A percentile compares a stretch with the other conserved stretches of the same genome.
phyloP scores from a whole-genome alignment of 768 basidiomycete species.

The Fibroporia radiculosa region DNA sequence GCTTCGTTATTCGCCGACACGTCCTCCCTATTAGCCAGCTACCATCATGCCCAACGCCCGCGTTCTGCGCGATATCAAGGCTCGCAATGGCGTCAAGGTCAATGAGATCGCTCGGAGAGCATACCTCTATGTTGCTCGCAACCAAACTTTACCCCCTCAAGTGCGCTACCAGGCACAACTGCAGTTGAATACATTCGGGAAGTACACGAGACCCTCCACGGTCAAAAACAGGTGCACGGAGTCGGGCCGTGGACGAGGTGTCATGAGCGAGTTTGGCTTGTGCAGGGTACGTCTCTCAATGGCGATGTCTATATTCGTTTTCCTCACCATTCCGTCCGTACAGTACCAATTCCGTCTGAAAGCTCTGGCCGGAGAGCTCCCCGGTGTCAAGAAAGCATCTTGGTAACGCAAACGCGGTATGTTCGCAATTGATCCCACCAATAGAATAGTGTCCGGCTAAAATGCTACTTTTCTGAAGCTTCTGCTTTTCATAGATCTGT shows the following conservation, averaged over 20 bases:
- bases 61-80: conserved; percentile 73
- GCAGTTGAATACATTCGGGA: conserved; percentile 81
- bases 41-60: conserved; percentile 33
- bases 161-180: conserved; percentile 92
- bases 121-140: conserved; percentile 89
- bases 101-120: conserved; percentile 83
- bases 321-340: not conserved
- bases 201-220: conserved; percentile 75
- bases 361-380: conserved; percentile 72
- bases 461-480: too few species aligned
- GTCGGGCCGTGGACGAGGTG: conserved; percentile 79
- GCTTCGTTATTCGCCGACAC: not conserved
- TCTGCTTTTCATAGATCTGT: too few species aligned
- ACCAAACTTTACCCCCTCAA: conserved; percentile 79
- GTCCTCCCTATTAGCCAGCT: not conserved
- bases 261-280: conserved; percentile 84
- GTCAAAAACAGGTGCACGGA: conserved; percentile 87
- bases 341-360: conserved; percentile 90
- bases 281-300: conserved; percentile 52
- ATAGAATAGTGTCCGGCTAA: too few species aligned
- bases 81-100: conserved; percentile 58
- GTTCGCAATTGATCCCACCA: too few species aligned
- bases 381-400: conserved; percentile 86
- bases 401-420: too few species aligned
- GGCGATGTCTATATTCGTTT: not conserved